Evolutionary conservation across 352 stramenopile species (phyloP).

Genomic region (Globisporangium apiculatum): DNA sequence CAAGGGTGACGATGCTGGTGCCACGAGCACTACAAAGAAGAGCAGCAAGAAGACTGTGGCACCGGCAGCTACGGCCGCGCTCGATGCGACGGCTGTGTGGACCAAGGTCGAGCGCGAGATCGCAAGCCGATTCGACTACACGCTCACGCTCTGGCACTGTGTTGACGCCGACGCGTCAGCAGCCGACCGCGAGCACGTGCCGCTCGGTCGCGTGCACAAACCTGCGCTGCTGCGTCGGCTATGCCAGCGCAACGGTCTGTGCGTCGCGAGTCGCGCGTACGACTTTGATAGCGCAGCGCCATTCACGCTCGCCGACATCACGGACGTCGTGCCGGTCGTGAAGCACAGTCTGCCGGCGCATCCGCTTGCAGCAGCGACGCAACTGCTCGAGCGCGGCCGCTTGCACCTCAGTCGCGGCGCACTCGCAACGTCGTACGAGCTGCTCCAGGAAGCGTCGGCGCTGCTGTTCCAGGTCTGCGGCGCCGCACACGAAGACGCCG

Average conservation of each 20-base stretch:
- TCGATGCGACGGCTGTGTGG: conserved; percentile 52
- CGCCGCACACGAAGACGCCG: conserved; percentile 89
- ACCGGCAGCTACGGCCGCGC: conserved; percentile 6
- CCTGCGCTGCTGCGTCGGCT: conserved; percentile 87
- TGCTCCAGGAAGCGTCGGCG: conserved; percentile 87
- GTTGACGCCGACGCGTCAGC: conserved; percentile 3
- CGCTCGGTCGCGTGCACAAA: conserved; percentile 59
- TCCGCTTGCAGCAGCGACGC: conserved; percentile 67
- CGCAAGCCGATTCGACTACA: conserved; percentile 73
- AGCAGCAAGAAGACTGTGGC: conserved; percentile 22
- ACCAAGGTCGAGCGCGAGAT: conserved; percentile 52
- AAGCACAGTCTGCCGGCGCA: conserved; percentile 87
- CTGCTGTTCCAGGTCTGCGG: conserved; percentile 93
- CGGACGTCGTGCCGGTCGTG: conserved; percentile 90
- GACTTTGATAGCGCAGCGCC: conserved; percentile 68
- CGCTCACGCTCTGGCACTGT: conserved; percentile 59
- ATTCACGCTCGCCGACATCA: conserved; percentile 88
- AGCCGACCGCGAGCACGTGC: conserved; percentile 16
- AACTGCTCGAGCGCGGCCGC: conserved; percentile 86
- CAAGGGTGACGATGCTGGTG: conserved; percentile 12
- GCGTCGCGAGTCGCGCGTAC: conserved; percentile 87
- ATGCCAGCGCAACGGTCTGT: conserved; percentile 91
- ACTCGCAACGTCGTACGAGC: conserved; percentile 74
- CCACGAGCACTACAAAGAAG: conserved; percentile 24
- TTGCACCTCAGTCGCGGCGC: conserved; percentile 69